phyloP scores from a whole-genome alignment of 1,139 yeast genomes.

The Pichia sp. region DNA sequence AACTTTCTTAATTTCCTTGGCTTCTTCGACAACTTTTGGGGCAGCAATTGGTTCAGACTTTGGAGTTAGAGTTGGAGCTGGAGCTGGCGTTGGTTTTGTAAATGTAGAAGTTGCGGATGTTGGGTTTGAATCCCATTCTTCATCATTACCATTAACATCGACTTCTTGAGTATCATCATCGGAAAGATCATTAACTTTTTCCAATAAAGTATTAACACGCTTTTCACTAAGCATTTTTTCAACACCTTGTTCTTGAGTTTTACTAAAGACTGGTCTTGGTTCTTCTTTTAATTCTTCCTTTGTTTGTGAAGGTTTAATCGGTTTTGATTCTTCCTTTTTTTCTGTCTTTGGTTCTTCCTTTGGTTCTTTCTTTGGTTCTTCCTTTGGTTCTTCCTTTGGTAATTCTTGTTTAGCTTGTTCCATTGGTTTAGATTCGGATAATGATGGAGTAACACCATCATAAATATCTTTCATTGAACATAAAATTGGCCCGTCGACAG shows the following conservation, averaged over 20 bases:
- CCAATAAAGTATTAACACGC: conserved; percentile 43
- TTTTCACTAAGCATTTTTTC: conserved; percentile 45
- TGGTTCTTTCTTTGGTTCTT: conserved; percentile 8
- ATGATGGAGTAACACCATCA: conserved; percentile 60
- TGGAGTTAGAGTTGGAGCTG: background rate
- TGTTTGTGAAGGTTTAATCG: too few relatives aligned
- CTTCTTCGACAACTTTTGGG: background rate
- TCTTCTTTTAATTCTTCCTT: too few relatives aligned
- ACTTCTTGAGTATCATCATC: conserved; percentile 37
- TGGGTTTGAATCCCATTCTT: conserved; percentile 12
- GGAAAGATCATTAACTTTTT: conserved; percentile 35
- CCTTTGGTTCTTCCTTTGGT: conserved; percentile 12
- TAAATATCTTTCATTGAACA: conserved; percentile 69
- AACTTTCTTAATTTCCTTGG: background rate
- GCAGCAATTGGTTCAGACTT: background rate
- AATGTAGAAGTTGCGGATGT: background rate
- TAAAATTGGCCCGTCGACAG: conserved; percentile 75
- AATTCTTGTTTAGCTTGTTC: conserved; percentile 12
- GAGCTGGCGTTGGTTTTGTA: background rate
- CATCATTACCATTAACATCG: conserved; percentile 33
- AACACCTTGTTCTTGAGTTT: conserved; percentile 32
- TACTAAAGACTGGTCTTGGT: conserved; percentile 21
- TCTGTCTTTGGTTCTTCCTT: background rate
- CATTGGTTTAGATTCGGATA: conserved; percentile 17
- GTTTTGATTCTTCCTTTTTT: conserved; percentile 1